A percentile compares a stretch with the other conserved stretches of the same genome.
These are phyloP conservation scores for Jatropha curcas DNA, from an alignment of 345 rosid genomes.

Conservation along the genomic window DNA sequence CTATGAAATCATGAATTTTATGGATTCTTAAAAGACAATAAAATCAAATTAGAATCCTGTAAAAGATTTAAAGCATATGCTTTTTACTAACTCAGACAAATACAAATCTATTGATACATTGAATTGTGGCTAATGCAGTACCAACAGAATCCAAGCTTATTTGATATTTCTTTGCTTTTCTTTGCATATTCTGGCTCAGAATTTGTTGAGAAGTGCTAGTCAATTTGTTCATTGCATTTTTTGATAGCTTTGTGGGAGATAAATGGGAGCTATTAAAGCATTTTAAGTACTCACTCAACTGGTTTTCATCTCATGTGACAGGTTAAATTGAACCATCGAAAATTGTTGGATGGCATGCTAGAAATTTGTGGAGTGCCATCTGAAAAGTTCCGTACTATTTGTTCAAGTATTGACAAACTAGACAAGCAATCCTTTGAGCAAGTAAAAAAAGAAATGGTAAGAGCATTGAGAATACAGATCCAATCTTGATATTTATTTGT, in stretches of 20 bases:
- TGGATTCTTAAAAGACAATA: not conserved
- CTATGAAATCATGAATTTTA: not conserved
- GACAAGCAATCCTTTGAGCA: slow-evolving; percentile 89
- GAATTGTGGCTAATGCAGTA: not conserved
- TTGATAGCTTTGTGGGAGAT: not conserved
- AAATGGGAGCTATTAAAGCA: not conserved
- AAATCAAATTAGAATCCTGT: not conserved
- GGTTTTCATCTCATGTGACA: slow-evolving; percentile 15
- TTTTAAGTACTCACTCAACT: not conserved
- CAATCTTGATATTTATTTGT: not conserved
- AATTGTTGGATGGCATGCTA: slow-evolving; percentile 90
- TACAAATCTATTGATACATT: not conserved
- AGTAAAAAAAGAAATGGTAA: slow-evolving; percentile 87
- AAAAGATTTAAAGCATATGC: not conserved
- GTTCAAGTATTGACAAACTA: slow-evolving; percentile 91
- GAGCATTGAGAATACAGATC: slow-evolving; percentile 10
- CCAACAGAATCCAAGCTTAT: not conserved
- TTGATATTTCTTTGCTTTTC: not conserved
- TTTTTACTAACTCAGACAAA: not conserved
- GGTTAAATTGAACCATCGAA: slow-evolving; percentile 89
- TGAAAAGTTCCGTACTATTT: slow-evolving; percentile 87
- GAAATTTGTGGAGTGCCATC: slow-evolving; percentile 95
- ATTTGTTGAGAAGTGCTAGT: slow-evolving; percentile 3
- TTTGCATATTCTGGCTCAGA: slow-evolving; percentile 1
- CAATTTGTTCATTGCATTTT: slow-evolving; percentile 6